Evolutionary conservation across 1,139 yeast genomes (phyloP), one percentile per base, ranked within the genome.

Genomic region (Protomyces pachydermus): DNA sequence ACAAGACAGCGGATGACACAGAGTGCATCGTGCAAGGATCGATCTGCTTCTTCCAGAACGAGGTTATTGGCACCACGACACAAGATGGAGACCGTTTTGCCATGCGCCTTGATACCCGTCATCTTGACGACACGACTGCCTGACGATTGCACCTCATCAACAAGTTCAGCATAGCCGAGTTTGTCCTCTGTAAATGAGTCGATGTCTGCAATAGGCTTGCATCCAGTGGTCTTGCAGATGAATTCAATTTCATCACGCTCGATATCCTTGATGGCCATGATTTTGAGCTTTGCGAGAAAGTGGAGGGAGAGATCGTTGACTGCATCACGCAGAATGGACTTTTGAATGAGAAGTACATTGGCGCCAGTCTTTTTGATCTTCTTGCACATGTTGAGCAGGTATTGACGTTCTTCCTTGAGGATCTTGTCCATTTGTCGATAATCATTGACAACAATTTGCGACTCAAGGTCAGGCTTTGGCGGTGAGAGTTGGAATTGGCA

Each of bases 381-480:
- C 77, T 93, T 93, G 81, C 97, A 91, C 74, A 95, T 88, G 76
- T 93, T 91, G 74, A 93, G 82, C 74, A 93, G 79, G 75, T 93
- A 93, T 35, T 96, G 95, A 74, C 99, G 85, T 80, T 93, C 99
- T 77, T 93, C 99, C 74, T 95, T 95, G 74, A 93, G 81, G 71
- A 93, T 93, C 79, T 91, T 93, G 78, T 93, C 99, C 99, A 93
- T 93, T 77, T 95, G 98, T 78, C 98, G 84, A 79, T 93, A 93
- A 76, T 93, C 99, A 74, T 89, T 93, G 64, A 93, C 98, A 63
- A 95, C 96, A 65, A 93, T 95, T 74, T 91, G 93, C 75, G 93
- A 93, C 77, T 93, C 98, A 87, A 95, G 89, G 74, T 93, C 99
- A 50, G 99, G 99, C 75, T 93, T 93, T 71, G 99, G 99, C 54